Evolutionary conservation across 352 stramenopile species (phyloP), one percentile per base, ranked within the genome.

Genomic region (Pythium scleroteichum): DNA sequence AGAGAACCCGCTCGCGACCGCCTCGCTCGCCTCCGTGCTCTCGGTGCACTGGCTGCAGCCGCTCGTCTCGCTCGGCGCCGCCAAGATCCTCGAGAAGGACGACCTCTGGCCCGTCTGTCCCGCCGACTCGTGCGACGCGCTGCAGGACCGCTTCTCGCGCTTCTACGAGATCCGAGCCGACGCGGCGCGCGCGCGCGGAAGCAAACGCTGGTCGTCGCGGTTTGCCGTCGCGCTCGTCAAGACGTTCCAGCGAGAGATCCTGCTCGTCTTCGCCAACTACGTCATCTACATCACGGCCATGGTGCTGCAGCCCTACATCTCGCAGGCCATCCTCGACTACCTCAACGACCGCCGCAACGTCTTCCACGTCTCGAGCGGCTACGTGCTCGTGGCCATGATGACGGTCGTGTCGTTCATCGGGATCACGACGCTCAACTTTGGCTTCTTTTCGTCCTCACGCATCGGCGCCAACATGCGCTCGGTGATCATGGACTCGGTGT

Each of bases 401-500:
- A 64, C 65, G 6, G 17, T 69, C 32, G 40, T 70, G 4, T 79
- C 72, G 53, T 68, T 79, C 23, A 49, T 75, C 4, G 51, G 59
- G 9, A 68, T 76, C 44, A 75, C 65, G 50, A 57, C 61, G 29
- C 59, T 75, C 20, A 69, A 77, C 50, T 73, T 64, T 65, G 62
- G 68, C 22, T 69, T 74, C 44, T 73, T 69, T 42, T 49, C 68
- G 24, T 66, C 66, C 14, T 64, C 53, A 0, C 65, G 71, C 20
- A 65, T 75, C 23, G 68, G 72, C 35, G 55, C 58, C 55, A 79
- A 79, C 59, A 68, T 71, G 59, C 68, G 70, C 39, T 68, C 55
- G 13, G 67, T 75, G 16, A 41, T 75, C 27, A 76, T 79, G 72
- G 62, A 79, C 55, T 58, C 45, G 13, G 72, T 79, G 16, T 79